Base-by-base conservation (phyloP, 768 basidiomycete species). In the Exsudoporus frostii region DNA sequence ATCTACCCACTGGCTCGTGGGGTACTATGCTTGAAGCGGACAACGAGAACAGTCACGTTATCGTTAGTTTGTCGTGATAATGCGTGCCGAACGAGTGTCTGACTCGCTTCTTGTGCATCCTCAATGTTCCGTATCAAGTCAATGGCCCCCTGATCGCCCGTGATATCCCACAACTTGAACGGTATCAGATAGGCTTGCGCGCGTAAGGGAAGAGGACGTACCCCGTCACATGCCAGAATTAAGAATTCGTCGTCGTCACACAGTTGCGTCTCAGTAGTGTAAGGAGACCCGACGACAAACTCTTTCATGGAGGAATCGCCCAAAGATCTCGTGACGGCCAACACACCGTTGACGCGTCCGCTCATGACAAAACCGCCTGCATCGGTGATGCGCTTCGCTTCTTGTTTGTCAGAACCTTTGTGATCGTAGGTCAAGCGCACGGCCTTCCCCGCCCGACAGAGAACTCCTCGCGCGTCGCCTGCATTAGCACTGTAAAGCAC, bases 241-340 rank as follows among this genome's bases (percentile, higher is more conserved):
- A 98, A 68, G 69, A 96, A 92, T 68, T 98, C 96, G 66, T 98
- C 97, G 6, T 91, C 86, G 8, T 90, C 85, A 50, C 87, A 88
- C 38, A 99, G 73, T 60, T 88, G 84, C 13, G 96, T 98, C 71
- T 98, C 95, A n/a, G 97, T 98, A 19, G 97, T 99, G 71, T 96
- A 99, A 7, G 97, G 97, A 27, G 91, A 83, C 2, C 97, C 97
- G 44, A 98, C 97, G 11, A 99, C 97, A 68, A 95, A 99, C 64
- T 99, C 97, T 73, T 99, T 99, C 97, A 99, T 98, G 7, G 92
- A 90, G 2, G 93, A 90, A 66, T 99, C 97, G 32, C 97, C 97
- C 51, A 99, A 75, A 63, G 93, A 93, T 53, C 97, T 80, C 17
- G 97, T 99, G 27, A 99, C 97, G 7, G 94, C 94, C 50, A 99